Evolutionary conservation across 768 basidiomycete species (phyloP), one percentile per base, ranked within the genome.

Genomic region (Infundibulicybe gibba): DNA sequence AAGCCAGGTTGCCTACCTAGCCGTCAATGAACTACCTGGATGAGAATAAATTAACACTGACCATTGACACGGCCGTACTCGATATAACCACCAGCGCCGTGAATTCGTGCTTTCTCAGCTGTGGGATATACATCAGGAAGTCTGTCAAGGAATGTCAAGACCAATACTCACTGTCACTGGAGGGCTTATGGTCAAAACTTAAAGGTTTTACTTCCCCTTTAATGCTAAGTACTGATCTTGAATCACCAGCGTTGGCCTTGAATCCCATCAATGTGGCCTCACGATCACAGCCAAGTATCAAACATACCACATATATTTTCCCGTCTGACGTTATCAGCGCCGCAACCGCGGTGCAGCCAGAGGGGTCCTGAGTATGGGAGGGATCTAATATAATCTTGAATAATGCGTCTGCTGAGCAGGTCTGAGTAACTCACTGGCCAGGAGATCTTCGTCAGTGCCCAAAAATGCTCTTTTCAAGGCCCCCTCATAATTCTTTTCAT

Each of bases 191-290:
- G 64, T 99, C 97, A 58, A 80, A 87, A 58, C 93, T 95, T 52
- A 99, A 72, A 14, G 90, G 78, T 59, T 94, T 90, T 13, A 83
- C 94, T 57, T 85, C 79, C 2, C 97, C 97, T 55, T 85, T 87
- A 52, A 89, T 68, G 32, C 85, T 81, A 52, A 99, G 72, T 19
- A 99, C 91, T 15, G 89, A 85, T 57, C 97, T 75, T 11, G 97
- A 98, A 68, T 99, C 97, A 35, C 97, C 97, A 17, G 97, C 91
- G 64, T 99, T 99, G 17, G 97, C 97, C 95, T 97, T 59, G 5
- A 54, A 25, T 25, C 25, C 25, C 25, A 8, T 25, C 8, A 25
- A 25, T 25, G 25, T 25, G 25, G 25, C 25, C 25, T 25, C 25
- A 25, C 25, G 25, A 25, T 25, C 25, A 25, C 4, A 25, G 8